phyloP scores from a whole-genome alignment of 768 basidiomycete species.

The Tylopilus intermedius region DNA sequence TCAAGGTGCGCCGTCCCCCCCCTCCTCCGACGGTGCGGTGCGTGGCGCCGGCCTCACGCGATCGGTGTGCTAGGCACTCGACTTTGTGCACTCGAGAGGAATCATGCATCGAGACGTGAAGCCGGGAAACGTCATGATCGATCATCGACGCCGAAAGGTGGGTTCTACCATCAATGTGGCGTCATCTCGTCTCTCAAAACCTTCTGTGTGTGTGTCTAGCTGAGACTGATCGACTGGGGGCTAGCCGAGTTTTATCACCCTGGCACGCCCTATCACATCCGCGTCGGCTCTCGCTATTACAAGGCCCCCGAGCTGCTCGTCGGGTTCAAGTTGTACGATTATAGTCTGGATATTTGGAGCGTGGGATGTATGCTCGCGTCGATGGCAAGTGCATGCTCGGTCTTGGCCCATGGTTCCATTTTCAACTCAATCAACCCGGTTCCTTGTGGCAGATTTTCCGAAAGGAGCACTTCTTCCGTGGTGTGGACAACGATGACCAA shows the following conservation, averaged over 20 bases:
- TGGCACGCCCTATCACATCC: slow-evolving; percentile 63
- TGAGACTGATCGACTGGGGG: slow-evolving; percentile 70
- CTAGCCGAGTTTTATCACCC: slow-evolving; percentile 75
- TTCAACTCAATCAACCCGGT: not conserved
- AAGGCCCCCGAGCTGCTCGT: slow-evolving; percentile 71
- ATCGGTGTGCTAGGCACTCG: slow-evolving; percentile 41
- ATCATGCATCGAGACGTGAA: slow-evolving; percentile 71
- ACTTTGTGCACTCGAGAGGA: slow-evolving; percentile 67
- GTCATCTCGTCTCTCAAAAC: not conserved
- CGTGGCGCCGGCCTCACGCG: not conserved
- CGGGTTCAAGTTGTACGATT: slow-evolving; percentile 69
- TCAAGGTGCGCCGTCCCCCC: slow-evolving; percentile 37
- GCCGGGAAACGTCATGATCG: slow-evolving; percentile 72
- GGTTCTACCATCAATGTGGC: slow-evolving; percentile 13
- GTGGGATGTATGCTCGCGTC: slow-evolving; percentile 71
- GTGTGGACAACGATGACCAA: slow-evolving; percentile 70
- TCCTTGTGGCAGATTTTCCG: slow-evolving; percentile 51
- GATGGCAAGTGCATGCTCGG: slow-evolving; percentile 45
- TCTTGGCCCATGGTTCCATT: not conserved
- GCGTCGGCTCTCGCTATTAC: slow-evolving; percentile 69
- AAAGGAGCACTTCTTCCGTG: slow-evolving; percentile 72
- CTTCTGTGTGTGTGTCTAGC: slow-evolving; percentile 23
- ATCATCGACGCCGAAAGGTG: slow-evolving; percentile 57
- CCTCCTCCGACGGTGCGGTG: too few relatives aligned
- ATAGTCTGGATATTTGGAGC: slow-evolving; percentile 70